Evolutionary conservation across 768 basidiomycete genomes (phyloP).

Genomic region (Suillus cothurnatus): DNA sequence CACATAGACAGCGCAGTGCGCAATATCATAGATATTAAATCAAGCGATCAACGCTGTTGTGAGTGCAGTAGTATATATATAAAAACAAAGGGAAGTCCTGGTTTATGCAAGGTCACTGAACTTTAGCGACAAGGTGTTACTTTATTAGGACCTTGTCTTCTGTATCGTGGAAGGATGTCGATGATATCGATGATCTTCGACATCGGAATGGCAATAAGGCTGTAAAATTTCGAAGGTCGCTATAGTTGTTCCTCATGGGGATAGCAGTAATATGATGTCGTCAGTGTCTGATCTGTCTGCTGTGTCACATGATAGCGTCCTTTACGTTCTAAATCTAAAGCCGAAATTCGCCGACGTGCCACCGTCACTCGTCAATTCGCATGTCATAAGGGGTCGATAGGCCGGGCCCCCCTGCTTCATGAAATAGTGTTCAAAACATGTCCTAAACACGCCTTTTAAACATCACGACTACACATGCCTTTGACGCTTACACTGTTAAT

Average conservation of each 20-base stretch:
- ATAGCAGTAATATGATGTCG: background rate
- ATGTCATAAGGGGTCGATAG: too few relatives aligned
- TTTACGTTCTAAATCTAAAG: too few relatives aligned
- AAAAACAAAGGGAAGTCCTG: background rate
- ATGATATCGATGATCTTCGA: background rate
- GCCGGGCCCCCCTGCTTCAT: too few relatives aligned
- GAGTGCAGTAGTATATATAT: too few relatives aligned
- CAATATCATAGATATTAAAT: slow-evolving; percentile 4
- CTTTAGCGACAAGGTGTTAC: background rate
- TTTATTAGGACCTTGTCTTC: background rate
- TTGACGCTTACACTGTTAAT: too few relatives aligned
- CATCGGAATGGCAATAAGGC: background rate
- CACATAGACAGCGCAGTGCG: slow-evolving; percentile 17
- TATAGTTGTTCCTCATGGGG: background rate
- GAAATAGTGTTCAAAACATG: too few relatives aligned
- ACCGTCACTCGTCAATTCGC: too few relatives aligned
- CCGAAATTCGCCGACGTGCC: too few relatives aligned
- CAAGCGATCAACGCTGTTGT: background rate
- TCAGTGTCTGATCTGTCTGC: background rate
- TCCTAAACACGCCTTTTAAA: too few relatives aligned
- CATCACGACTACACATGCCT: too few relatives aligned
- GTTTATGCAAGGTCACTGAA: background rate
- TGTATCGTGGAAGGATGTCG: background rate
- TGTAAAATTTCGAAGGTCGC: background rate
- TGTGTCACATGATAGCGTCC: too few relatives aligned